Conservation (phyloP, 2,329 filamentous ascomycete species). For the Aspergillus ochraceoroseus region DNA sequence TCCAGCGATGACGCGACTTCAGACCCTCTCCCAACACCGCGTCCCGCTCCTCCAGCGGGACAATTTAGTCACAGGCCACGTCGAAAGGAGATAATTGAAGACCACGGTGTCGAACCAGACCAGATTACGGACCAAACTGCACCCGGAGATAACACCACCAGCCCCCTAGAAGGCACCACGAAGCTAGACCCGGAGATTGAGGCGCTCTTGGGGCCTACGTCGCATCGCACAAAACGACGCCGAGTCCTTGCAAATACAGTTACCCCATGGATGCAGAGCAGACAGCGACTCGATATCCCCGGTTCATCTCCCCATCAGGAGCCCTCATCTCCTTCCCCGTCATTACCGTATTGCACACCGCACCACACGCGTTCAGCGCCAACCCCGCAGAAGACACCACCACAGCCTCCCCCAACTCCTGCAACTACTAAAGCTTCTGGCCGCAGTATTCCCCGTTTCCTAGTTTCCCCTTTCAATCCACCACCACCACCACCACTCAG, state of each 20-base stretch:
- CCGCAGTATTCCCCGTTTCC: slow-evolving; percentile 26
- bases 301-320: slow-evolving; percentile 1
- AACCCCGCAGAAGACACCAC: slow-evolving; percentile 10
- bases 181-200: slow-evolving; percentile 28
- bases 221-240: slow-evolving; percentile 31
- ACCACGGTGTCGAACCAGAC: slow-evolving; percentile 20
- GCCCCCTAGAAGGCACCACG: slow-evolving; percentile 10
- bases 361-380: slow-evolving; percentile 1
- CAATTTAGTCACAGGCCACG: neutral
- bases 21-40: slow-evolving; percentile 6
- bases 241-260: slow-evolving; percentile 24
- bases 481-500: slow-evolving; percentile 22
- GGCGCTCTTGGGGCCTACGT: slow-evolving; percentile 28
- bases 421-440: slow-evolving; percentile 23
- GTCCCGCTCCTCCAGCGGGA: neutral
- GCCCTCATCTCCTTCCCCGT: slow-evolving; percentile 3
- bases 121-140: slow-evolving; percentile 1
- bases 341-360: slow-evolving; percentile 12
- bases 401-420: slow-evolving; percentile 16
- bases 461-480: slow-evolving; percentile 29
- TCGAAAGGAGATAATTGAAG: slow-evolving; percentile 26
- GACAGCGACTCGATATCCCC: slow-evolving; percentile 7
- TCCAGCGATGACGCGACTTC: neutral
- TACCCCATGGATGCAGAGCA: slow-evolving; percentile 3
- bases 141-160: slow-evolving; percentile 19